phyloP scores from a whole-genome alignment of 768 basidiomycete species.

The Sporobolomyces roseus region DNA sequence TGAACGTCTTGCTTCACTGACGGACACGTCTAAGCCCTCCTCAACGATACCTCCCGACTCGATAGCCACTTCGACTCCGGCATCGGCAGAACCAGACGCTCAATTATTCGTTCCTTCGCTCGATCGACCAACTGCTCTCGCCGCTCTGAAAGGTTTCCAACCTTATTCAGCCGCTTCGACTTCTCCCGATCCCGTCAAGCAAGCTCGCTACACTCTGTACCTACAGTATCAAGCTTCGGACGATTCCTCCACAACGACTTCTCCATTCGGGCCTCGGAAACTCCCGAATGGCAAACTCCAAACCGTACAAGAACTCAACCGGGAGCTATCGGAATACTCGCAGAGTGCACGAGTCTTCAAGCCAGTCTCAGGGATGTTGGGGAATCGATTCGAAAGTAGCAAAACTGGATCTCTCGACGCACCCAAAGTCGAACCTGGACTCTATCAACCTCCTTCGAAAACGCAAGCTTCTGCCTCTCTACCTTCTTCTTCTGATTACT shows the following conservation, averaged over 20 bases:
- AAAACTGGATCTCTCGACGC: constrained; percentile 51
- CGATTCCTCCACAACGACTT: constrained; percentile 52
- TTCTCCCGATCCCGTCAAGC: constrained; percentile 63
- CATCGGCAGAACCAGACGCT: constrained; percentile 44
- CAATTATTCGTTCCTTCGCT: constrained; percentile 58
- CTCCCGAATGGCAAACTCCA: constrained; percentile 58
- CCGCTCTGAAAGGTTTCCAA: constrained; percentile 82
- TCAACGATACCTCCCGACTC: background rate
- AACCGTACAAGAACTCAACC: constrained; percentile 64
- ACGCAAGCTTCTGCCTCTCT: background rate
- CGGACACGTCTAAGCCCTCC: constrained; percentile 36
- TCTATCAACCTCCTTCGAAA: constrained; percentile 47
- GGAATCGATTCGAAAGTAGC: constrained; percentile 83
- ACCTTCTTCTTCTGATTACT: background rate
- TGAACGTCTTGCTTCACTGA: constrained; percentile 62
- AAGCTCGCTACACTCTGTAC: constrained; percentile 78
- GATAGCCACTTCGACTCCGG: background rate
- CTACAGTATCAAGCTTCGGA: constrained; percentile 65
- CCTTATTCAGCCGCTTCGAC: constrained; percentile 62
- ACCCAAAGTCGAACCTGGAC: constrained; percentile 45
- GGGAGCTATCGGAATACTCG: constrained; percentile 79
- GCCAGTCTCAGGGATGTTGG: constrained; percentile 87
- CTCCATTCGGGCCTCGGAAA: constrained; percentile 47
- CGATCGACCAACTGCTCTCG: constrained; percentile 75
- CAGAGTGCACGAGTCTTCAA: constrained; percentile 86